Conservation (phyloP, 2,329 filamentous ascomycete genomes). For the Blumeria graminis region DNA sequence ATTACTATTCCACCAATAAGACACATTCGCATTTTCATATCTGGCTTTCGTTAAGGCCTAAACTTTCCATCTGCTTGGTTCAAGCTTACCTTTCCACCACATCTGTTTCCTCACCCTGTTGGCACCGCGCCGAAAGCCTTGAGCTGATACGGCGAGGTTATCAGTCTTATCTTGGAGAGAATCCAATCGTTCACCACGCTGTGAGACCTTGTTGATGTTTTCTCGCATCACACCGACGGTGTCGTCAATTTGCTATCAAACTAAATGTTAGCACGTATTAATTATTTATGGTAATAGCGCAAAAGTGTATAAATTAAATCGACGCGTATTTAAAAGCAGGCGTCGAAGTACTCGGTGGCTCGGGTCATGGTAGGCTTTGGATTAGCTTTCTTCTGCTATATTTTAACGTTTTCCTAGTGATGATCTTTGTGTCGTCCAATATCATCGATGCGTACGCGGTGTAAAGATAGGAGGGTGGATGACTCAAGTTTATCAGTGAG, state of each 20-base stretch:
- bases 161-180: slow-evolving; percentile 83
- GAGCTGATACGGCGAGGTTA: slow-evolving; percentile 76
- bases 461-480: too few species aligned
- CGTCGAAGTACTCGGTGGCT: too few species aligned
- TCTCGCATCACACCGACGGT: slow-evolving; percentile 88
- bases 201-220: slow-evolving; percentile 90
- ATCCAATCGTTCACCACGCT: slow-evolving; percentile 76
- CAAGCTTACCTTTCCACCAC: slow-evolving; percentile 58
- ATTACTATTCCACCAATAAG: slow-evolving; percentile 77
- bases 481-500: too few species aligned
- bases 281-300: not conserved
- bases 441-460: too few species aligned
- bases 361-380: too few species aligned
- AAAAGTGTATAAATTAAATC: too few species aligned
- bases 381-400: too few species aligned
- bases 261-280: slow-evolving; percentile 5
- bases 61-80: not conserved
- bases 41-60: slow-evolving; percentile 17
- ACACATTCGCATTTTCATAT: slow-evolving; percentile 99
- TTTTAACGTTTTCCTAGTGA: too few species aligned
- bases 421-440: too few species aligned
- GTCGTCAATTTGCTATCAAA: slow-evolving; percentile 74
- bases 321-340: too few species aligned
- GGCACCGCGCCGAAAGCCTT: slow-evolving; percentile 86
- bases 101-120: slow-evolving; percentile 93